Base-by-base conservation (phyloP, 1,139 yeast genomes). In the Schwanniomyces etchellsii region DNA sequence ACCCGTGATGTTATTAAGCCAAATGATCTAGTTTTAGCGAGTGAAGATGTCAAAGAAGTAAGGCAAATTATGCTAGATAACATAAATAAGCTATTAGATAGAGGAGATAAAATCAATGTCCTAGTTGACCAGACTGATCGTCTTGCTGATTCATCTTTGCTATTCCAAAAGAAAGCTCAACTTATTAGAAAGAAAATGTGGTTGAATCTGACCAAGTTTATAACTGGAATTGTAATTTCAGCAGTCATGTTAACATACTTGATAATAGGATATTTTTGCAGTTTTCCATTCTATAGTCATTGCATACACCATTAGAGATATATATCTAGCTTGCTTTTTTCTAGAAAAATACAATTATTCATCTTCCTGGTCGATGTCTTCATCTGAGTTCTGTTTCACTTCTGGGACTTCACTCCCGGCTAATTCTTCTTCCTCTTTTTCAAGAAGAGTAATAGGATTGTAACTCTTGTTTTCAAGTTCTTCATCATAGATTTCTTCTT, bases 121-220 rank as follows among this genome's bases (percentile, higher is more conserved):
- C 64, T 88, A 38, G 94, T 86, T 12, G 83, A 81, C 50, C 88
- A 88, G 50, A 86, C 96, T 2, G 84, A 83, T 40, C 66, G 79
- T 32, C 67, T 86, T 54, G 84, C 81, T 41, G 68, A 71, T 17
- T 74, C 77, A 21, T 76, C 94, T 4, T 74, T 68, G 57, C 73
- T 81, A 27, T 88, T 88, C 50, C 79, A 85, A 42, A 77, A 81
- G 41, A 69, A 79, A 36, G 83, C 95, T 0, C 74, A 73, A 17
- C 67, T 68, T 32, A 72, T 85, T 22, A 75, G 75, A 44, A 60
- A 85, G 28, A 69, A 66, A 37, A 71, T 86, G 76, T 78, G 88
- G 84, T 66, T 80, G 63, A 64, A 69, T 28, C 7, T 7, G 21
- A 52, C 70, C 21, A 71, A 65, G 38, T 68, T 75, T 37, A 48